A percentile compares a stretch with the other conserved stretches of the same genome.
Conservation (phyloP, 768 basidiomycete species). For the Boletus subparvulus region DNA sequence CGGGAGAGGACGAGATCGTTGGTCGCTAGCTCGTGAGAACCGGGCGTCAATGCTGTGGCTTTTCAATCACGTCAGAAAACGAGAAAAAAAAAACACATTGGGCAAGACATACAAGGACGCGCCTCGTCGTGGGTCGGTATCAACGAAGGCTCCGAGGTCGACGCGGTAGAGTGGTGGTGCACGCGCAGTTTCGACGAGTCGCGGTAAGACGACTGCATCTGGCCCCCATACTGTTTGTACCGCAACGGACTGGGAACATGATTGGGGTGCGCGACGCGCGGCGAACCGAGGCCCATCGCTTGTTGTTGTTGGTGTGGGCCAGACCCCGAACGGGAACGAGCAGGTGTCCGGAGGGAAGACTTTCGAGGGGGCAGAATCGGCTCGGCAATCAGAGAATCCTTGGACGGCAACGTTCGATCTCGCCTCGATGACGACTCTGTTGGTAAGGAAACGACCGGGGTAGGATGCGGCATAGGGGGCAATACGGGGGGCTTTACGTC, state of each 20-base stretch:
- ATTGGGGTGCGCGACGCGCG: constrained; percentile 35
- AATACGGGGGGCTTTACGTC: constrained; percentile 22
- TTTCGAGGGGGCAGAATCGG: constrained; percentile 31
- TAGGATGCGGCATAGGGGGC: constrained; percentile 13
- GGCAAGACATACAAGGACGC: constrained; percentile 44
- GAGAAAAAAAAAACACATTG: constrained; percentile 10
- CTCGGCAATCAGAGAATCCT: constrained; percentile 45
- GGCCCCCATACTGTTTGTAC: constrained; percentile 38
- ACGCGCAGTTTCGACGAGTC: constrained; percentile 51
- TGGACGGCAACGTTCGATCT: constrained; percentile 44
- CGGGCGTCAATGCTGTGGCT: constrained; percentile 24
- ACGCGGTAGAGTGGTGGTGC: constrained; percentile 71
- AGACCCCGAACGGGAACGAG: constrained; percentile 32
- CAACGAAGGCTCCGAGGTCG: constrained; percentile 81
- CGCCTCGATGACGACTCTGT: constrained; percentile 24
- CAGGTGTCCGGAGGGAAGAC: constrained; percentile 33
- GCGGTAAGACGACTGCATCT: constrained; percentile 38
- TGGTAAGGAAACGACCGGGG: constrained; percentile 27
- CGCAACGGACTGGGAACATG: constrained; percentile 45
- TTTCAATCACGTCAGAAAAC: constrained; percentile 13
- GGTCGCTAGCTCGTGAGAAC: constrained; percentile 55
- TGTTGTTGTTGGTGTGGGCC: constrained; percentile 27
- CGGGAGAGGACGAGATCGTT: constrained; percentile 49
- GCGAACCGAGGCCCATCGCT: constrained; percentile 26
- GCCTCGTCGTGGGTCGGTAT: constrained; percentile 52